Conservation (phyloP, 1,284 basidiomycete genomes). For the Blastosporella zonata region DNA sequence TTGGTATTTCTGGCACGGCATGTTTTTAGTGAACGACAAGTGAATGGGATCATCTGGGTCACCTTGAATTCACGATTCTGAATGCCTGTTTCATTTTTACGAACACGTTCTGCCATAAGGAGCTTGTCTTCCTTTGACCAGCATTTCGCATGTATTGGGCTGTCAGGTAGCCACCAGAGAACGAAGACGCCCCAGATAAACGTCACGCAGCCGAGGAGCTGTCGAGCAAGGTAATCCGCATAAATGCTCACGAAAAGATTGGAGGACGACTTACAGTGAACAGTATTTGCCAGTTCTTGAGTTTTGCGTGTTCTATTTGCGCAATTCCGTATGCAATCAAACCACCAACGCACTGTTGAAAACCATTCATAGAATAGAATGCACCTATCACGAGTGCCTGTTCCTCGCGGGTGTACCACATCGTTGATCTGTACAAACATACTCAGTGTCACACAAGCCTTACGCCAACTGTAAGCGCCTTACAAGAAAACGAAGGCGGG, state of each 20-base stretch:
- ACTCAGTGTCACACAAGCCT: not conserved
- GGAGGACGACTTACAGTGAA: conserved; percentile 35
- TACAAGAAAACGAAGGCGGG: conserved; percentile 45
- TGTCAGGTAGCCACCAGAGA: conserved; percentile 49
- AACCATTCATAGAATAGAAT: conserved; percentile 52
- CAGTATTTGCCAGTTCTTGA: conserved; percentile 54
- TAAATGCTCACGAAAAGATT: not conserved
- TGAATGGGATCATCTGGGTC: not conserved
- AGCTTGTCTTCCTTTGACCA: conserved; percentile 46
- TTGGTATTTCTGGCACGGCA: conserved; percentile 34
- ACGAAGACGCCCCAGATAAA: conserved; percentile 50
- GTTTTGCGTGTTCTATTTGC: conserved; percentile 37
- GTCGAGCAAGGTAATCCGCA: not conserved
- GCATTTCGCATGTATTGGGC: conserved; percentile 47
- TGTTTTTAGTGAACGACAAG: not conserved
- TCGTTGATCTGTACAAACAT: conserved; percentile 35
- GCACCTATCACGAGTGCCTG: conserved; percentile 48
- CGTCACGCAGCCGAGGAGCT: conserved; percentile 45
- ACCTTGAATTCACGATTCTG: conserved; percentile 55
- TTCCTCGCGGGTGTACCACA: conserved; percentile 53
- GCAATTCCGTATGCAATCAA: conserved; percentile 49
- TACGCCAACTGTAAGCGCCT: conserved; percentile 11
- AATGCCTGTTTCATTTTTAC: conserved; percentile 53
- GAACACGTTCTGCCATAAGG: conserved; percentile 54
- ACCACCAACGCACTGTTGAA: conserved; percentile 52